phyloP scores from a whole-genome alignment of 1,284 basidiomycete species.

The Polyporus tsugae region DNA sequence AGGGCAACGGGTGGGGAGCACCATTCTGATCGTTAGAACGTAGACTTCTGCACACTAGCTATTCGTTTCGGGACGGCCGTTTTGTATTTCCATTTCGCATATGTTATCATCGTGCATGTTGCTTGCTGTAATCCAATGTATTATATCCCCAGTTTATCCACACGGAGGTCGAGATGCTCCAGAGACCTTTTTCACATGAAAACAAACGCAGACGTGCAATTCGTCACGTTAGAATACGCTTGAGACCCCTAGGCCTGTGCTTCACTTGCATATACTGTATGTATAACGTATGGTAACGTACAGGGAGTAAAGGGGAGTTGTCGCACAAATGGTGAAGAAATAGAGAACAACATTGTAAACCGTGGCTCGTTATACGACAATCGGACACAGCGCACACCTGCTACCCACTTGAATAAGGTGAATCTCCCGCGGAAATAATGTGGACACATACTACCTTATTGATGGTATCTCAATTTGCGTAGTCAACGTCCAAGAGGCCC shows the following conservation, averaged over 20 bases:
- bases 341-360: too few species aligned
- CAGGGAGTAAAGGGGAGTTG: too few species aligned
- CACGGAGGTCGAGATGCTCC: too few species aligned
- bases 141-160: conserved; percentile 19
- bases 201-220: too few species aligned
- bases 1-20: conserved; percentile 40
- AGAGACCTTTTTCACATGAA: not conserved
- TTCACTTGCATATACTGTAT: too few species aligned
- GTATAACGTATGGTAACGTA: too few species aligned
- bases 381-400: not conserved
- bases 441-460: not conserved
- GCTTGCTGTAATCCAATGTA: conserved; percentile 34
- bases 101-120: conserved; percentile 29
- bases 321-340: too few species aligned
- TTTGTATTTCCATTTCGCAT: conserved; percentile 24
- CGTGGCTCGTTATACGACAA: too few species aligned
- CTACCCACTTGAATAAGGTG: not conserved
- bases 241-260: too few species aligned
- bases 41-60: conserved; percentile 15
- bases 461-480: not conserved
- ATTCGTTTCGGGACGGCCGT: conserved; percentile 17
- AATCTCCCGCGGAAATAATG: not conserved
- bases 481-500: conserved; percentile 5
- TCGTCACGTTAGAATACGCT: too few species aligned
- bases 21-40: conserved; percentile 22